phyloP scores from a whole-genome alignment of 768 basidiomycete genomes.

The Phaeolepiota aurea region DNA sequence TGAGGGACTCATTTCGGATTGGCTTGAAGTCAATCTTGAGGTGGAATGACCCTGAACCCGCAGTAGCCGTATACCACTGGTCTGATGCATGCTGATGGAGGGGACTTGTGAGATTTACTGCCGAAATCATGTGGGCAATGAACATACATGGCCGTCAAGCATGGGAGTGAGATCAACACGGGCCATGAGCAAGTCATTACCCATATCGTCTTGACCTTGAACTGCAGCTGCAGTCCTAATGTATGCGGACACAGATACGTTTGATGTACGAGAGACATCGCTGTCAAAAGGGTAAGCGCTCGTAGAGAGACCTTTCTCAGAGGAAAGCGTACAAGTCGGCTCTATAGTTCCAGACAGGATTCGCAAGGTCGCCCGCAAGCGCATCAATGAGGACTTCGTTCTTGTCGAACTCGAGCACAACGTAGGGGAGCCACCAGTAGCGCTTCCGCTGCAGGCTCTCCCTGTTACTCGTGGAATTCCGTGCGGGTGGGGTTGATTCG shows the following conservation, averaged over 20 bases:
- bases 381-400: conserved; percentile 97
- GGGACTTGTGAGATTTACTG: conserved; percentile 8
- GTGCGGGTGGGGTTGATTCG: conserved; percentile 43
- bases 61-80: conserved; percentile 81
- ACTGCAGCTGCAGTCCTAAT: conserved; percentile 71
- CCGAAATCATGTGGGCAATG: conserved; percentile 3
- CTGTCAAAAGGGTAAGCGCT: conserved; percentile 26
- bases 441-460: conserved; percentile 92
- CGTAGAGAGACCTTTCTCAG: background rate
- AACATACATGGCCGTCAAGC: conserved; percentile 66
- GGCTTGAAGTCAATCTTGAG: conserved; percentile 94
- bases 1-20: conserved; percentile 70
- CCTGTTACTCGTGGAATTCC: conserved; percentile 62
- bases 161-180: conserved; percentile 83
- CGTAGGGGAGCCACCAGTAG: conserved; percentile 94
- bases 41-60: conserved; percentile 87
- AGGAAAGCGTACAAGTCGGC: conserved; percentile 76
- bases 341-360: conserved; percentile 92
- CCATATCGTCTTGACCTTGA: conserved; percentile 87
- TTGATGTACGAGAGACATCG: conserved; percentile 92
- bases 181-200: conserved; percentile 92
- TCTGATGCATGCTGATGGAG: conserved; percentile 66
- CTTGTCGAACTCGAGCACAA: conserved; percentile 96
- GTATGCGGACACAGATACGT: conserved; percentile 87
- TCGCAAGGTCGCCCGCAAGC: conserved; percentile 84